phyloP scores from a whole-genome alignment of 1,139 yeast species.

The Hyphopichia burtonii region DNA sequence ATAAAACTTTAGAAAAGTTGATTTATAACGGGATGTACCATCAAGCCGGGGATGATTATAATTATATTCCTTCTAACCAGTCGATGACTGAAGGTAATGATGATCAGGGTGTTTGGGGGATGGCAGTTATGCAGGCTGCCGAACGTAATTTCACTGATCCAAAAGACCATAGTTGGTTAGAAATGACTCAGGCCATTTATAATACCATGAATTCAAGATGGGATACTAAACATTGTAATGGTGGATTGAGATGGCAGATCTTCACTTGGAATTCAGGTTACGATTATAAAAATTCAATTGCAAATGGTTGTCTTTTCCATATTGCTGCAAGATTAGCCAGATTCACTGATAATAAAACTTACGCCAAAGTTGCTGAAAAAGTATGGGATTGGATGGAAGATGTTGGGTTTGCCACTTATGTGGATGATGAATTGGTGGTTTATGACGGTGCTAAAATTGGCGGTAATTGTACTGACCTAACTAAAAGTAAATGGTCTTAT shows the following conservation, averaged over 20 bases:
- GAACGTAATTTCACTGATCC: slow-evolving; percentile 59
- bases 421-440: slow-evolving; percentile 42
- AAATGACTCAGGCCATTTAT: slow-evolving; percentile 72
- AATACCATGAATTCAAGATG: slow-evolving; percentile 75
- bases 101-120: slow-evolving; percentile 73
- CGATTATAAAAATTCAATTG: slow-evolving; percentile 74
- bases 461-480: slow-evolving; percentile 55
- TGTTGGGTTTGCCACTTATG: slow-evolving; percentile 45
- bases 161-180: slow-evolving; percentile 58
- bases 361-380: slow-evolving; percentile 61
- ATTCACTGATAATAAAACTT: slow-evolving; percentile 62
- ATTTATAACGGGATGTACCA: slow-evolving; percentile 44
- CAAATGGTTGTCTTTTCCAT: slow-evolving; percentile 77
- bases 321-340: slow-evolving; percentile 77
- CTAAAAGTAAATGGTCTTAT: slow-evolving; percentile 68
- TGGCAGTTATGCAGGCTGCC: slow-evolving; percentile 59
- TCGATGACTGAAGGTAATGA: slow-evolving; percentile 68
- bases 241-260: slow-evolving; percentile 88
- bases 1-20: slow-evolving; percentile 37
- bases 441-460: slow-evolving; percentile 72
- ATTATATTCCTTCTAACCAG: slow-evolving; percentile 60
- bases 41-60: slow-evolving; percentile 53
- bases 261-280: slow-evolving; percentile 75
- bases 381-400: slow-evolving; percentile 71
- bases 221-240: slow-evolving; percentile 64